phyloP scores from a whole-genome alignment of 371 early-diverging fungal species.

The Smittium culicis region DNA sequence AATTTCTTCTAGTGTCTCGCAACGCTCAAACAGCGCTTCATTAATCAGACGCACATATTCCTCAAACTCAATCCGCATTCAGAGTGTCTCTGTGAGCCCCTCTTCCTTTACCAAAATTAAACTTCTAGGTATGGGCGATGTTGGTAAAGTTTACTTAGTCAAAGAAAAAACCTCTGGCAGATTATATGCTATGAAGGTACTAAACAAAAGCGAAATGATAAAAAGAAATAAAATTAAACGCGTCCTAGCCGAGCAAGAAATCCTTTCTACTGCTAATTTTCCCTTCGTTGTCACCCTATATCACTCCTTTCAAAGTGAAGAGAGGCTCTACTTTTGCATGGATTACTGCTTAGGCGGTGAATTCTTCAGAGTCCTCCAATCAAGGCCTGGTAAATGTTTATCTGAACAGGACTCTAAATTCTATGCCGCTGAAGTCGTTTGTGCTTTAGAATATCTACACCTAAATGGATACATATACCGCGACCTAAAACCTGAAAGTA shows the following conservation, averaged over 20 bases:
- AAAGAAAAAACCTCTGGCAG: conserved; percentile 42
- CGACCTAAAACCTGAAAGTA: conserved; percentile 72
- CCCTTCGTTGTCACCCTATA: conserved; percentile 93
- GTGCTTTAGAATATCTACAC: conserved; percentile 78
- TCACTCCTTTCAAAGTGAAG: conserved; percentile 84
- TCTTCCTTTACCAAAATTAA: conserved; percentile 67
- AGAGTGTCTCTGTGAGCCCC: conserved; percentile 63
- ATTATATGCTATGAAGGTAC: conserved; percentile 88
- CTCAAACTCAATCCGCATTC: conserved; percentile 62
- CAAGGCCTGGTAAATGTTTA: conserved; percentile 46
- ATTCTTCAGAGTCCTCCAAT: conserved; percentile 82
- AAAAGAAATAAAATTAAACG: conserved; percentile 67
- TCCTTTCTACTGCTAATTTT: conserved; percentile 70
- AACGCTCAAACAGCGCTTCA: too few relatives aligned
- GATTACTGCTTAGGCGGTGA: conserved; percentile 98
- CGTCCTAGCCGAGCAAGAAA: conserved; percentile 85
- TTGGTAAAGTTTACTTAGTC: conserved; percentile 72
- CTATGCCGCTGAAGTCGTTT: conserved; percentile 76
- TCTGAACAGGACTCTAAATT: conserved; percentile 55
- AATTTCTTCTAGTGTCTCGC: too few relatives aligned
- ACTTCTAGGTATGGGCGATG: conserved; percentile 90
- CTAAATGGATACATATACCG: conserved; percentile 75
- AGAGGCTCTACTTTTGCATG: conserved; percentile 79
- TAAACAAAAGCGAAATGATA: conserved; percentile 79
- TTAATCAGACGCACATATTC: conserved; percentile 54